Base-by-base conservation (phyloP, 148 eudicot genomes). In the Rhododendron molle region DNA sequence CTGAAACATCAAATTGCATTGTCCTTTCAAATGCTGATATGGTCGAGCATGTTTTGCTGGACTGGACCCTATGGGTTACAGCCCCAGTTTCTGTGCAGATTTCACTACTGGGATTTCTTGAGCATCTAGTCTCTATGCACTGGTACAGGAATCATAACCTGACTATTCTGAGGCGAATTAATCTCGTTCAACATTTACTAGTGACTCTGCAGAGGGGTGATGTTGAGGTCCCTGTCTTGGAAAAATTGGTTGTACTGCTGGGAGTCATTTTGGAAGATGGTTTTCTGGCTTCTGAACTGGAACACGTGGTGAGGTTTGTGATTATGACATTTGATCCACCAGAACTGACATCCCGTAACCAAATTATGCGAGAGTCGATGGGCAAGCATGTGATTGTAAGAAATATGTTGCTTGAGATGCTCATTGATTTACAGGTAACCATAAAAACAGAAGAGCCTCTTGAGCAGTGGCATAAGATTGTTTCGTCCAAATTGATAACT, bases 271-370 rank as follows among this genome's bases (percentile, higher is more conserved):
- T 97, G 87, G 98, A 95, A 86, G 98, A 97, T 87, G 99, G 99
- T 2, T 95, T 95, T 90, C 92, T 97, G 85, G 89, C 95, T 62
- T 90, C 98, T 85, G 99, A 97, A 87, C 89, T 97, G 83, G 99
- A 95, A 83, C 94, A 90, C 86, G 99, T 97, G 54, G 98, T 97
- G n/a, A 93, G 93, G 85, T 97, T 97, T 91, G 93, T 95, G 60
- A 95, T 95, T 80, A 97, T 97, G 99, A 94, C 98, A 85, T 97
- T 95, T 89, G 98, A 97, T 85, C 99, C 99, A n/a, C 98, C 99
- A 46, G 89, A 90, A 49, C 88, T 92, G 86, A 88, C 92, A 50
- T 92, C 91, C 74, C 93, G 91, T 23, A 83, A 86, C 80, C 87
- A 88, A 80, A 93, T 93, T 84, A 86, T 83, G 58, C 90, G 99